These are phyloP conservation scores for Melanopsichium pennsylvanicum DNA, from an alignment of 1,284 basidiomycete species.

Conservation along the genomic window DNA sequence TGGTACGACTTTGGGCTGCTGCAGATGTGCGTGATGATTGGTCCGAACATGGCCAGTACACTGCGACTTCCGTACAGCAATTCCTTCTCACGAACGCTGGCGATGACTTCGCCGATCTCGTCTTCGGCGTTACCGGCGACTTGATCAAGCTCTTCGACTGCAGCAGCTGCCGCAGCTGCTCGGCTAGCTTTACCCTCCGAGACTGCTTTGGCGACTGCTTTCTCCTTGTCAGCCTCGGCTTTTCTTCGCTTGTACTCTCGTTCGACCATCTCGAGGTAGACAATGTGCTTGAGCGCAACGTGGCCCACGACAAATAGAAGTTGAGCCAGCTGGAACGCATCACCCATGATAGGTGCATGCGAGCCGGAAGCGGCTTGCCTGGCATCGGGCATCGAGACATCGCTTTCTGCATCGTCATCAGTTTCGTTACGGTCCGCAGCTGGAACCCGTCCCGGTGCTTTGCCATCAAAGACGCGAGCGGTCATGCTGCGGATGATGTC, in stretches of 20 bases:
- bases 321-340: conserved; percentile 84
- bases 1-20: conserved; percentile 71
- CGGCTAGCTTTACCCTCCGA: conserved; percentile 53
- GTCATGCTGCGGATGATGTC: conserved; percentile 84
- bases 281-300: conserved; percentile 95
- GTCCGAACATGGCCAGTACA: conserved; percentile 83
- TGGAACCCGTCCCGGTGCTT: conserved; percentile 4
- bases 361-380: conserved; percentile 12
- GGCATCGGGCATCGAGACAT: conserved; percentile 37
- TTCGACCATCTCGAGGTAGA: conserved; percentile 95
- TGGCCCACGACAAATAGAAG: conserved; percentile 93
- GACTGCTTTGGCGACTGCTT: conserved; percentile 47
- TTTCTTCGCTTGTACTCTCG: conserved; percentile 95
- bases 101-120: conserved; percentile 92
- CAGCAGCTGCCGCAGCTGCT: conserved; percentile 69
- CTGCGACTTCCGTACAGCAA: conserved; percentile 85
- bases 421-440: background rate
- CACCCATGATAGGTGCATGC: conserved; percentile 26
- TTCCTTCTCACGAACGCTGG: conserved; percentile 83
- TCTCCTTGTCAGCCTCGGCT: conserved; percentile 77
- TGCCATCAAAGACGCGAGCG: conserved; percentile 73
- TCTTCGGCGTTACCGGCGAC: conserved; percentile 98
- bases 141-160: conserved; percentile 78
- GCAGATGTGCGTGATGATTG: conserved; percentile 87
- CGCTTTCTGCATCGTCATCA: conserved; percentile 31